These are phyloP conservation scores for Dentipellis fragilis DNA, from an alignment of 768 basidiomycete genomes.

Conservation along the genomic window DNA sequence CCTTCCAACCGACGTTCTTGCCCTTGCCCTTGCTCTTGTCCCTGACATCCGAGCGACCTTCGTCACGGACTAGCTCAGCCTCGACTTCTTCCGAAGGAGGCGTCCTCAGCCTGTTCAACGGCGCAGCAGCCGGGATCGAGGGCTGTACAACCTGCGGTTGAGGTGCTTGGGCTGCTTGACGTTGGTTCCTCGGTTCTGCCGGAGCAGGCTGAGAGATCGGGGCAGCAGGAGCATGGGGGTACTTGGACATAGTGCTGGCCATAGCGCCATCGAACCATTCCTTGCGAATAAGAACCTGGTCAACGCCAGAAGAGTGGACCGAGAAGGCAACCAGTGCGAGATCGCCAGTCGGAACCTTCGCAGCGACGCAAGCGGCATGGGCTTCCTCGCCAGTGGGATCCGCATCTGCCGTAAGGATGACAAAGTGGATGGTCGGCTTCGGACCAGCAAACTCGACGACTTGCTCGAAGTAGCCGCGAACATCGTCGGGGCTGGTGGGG, in stretches of 20 bases:
- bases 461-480: constrained; percentile 64
- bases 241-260: constrained; percentile 43
- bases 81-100: constrained; percentile 73
- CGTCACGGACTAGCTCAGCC: constrained; percentile 51
- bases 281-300: constrained; percentile 77
- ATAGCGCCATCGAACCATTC: constrained; percentile 79
- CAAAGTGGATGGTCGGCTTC: constrained; percentile 82
- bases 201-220: constrained; percentile 14
- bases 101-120: constrained; percentile 37
- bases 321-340: constrained; percentile 79
- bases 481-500: constrained; percentile 50
- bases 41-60: constrained; percentile 42
- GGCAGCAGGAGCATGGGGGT: constrained; percentile 37
- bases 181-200: constrained; percentile 14
- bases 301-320: constrained; percentile 83
- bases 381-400: constrained; percentile 79
- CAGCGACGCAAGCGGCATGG: constrained; percentile 74
- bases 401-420: constrained; percentile 76
- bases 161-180: constrained; percentile 10
- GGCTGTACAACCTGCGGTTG: background rate
- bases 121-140: constrained; percentile 19
- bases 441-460: constrained; percentile 76
- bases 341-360: constrained; percentile 67
- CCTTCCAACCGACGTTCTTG: constrained; percentile 57
- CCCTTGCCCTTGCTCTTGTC: constrained; percentile 43